Base-by-base conservation (phyloP, 2,329 filamentous ascomycete genomes). In the Nemania diffusa region DNA sequence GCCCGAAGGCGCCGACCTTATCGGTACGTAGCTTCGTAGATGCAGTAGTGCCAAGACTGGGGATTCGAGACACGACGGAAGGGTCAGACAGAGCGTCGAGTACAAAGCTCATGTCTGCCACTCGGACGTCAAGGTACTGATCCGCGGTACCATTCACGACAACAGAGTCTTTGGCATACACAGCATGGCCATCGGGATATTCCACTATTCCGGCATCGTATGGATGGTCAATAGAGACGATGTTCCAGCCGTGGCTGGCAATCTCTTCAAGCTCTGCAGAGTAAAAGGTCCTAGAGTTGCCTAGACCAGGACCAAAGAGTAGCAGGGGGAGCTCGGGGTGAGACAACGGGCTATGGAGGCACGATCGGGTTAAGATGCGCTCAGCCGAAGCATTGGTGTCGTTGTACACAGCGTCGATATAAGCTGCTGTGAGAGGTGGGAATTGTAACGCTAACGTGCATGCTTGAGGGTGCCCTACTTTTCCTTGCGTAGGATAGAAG, bases 341-440 rank as follows among this genome's bases (percentile, higher is more conserved):
- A 9, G 48, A 61, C 5, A 53, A 7, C 37, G 58, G 58, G 48
- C 44, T 51, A 32, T 42, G 15, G 3, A 42, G 20, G 17, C 57
- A 59, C 4, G 57, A 59, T 20, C 24, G 42, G 9, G 42, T 50
- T 8, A 50, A 9, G 44, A 59, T 59, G 29, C 57, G 57, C 22
- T 52, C 57, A 26, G 46, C 44, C 2, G 57, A 60, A 13, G 22
- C 57, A 6, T 37, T 37, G 57, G 57, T 40, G 29, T 51, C 46
- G 29, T 60, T 50, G 46, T 51, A 60, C 44, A 60, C 57, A 5
- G 11, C 46, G 32, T 52, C 57, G 22, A 60, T 51, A 27, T 60
- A 60, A 15, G 57, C 44, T 20, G 57, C 57, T 60, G 57, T 60
- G 15, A 60, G 57, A 2, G 44, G 57, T n/a, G 29, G 57, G 29